Conservation (phyloP, 495 filamentous ascomycete species). For the Neurospora pannonica region DNA sequence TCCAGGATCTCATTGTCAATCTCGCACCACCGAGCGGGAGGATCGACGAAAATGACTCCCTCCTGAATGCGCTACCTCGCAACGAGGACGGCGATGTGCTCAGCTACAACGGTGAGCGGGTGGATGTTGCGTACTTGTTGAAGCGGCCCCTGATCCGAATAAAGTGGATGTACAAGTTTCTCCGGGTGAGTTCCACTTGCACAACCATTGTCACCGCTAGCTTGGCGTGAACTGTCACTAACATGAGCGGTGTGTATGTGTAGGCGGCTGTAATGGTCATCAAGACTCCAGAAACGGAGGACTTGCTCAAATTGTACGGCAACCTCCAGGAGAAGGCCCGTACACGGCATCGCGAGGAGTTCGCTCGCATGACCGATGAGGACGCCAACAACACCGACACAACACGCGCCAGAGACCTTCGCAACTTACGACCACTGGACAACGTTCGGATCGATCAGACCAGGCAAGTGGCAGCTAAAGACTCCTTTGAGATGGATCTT, state of each 20-base stretch:
- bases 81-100: constrained; percentile 73
- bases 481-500: constrained; percentile 78
- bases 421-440: constrained; percentile 58
- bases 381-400: constrained; percentile 77
- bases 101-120: constrained; percentile 71
- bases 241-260: neutral
- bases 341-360: constrained; percentile 73
- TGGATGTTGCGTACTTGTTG: constrained; percentile 88
- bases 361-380: constrained; percentile 81
- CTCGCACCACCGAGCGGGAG: constrained; percentile 58
- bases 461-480: constrained; percentile 74
- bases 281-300: constrained; percentile 18
- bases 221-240: neutral
- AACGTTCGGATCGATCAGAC: constrained; percentile 62
- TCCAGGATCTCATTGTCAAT: constrained; percentile 91
- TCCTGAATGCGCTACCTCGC: constrained; percentile 61
- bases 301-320: constrained; percentile 43
- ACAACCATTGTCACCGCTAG: neutral
- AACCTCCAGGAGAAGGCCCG: constrained; percentile 67
- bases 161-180: constrained; percentile 77
- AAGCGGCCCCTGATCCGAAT: constrained; percentile 82
- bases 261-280: constrained; percentile 37
- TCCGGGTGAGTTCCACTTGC: constrained; percentile 47
- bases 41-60: constrained; percentile 41
- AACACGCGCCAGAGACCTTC: constrained; percentile 65